A percentile compares a stretch with the other conserved stretches of the same genome.
Conservation (phyloP, 345 rosid genomes). For the Lagerstroemia speciosa region DNA sequence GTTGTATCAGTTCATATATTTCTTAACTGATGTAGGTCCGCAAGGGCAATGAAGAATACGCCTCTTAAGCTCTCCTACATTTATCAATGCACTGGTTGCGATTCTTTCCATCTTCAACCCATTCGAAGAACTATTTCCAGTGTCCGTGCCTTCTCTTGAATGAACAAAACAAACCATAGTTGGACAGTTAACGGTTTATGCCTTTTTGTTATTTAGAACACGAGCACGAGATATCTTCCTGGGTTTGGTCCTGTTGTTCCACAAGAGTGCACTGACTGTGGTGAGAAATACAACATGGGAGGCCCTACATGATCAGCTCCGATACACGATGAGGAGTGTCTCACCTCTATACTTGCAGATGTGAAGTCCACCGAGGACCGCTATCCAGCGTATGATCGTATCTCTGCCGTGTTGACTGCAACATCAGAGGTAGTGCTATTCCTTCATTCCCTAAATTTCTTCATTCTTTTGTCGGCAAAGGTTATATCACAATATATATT, state of each 20-base stretch:
- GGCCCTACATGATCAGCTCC: conserved; percentile 99
- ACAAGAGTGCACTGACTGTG: conserved; percentile 85
- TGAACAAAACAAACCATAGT: not conserved
- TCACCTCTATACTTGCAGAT: conserved; percentile 47
- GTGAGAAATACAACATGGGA: conserved; percentile 95
- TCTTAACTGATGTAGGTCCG: conserved; percentile 58
- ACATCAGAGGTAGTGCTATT: conserved; percentile 55
- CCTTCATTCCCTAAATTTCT: not conserved
- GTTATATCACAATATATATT: no score
- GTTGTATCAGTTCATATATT: not conserved
- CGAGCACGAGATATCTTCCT: conserved; percentile 76
- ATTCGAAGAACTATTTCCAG: conserved; percentile 77
- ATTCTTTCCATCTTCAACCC: conserved; percentile 94
- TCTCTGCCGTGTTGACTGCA: conserved; percentile 81
- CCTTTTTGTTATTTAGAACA: conserved; percentile 36
- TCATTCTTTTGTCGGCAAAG: not conserved
- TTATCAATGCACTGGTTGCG: conserved; percentile 93
- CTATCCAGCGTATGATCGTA: conserved; percentile 83
- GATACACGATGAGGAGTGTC: conserved; percentile 93
- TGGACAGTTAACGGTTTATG: not conserved
- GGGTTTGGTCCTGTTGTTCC: conserved; percentile 91
- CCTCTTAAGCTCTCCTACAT: conserved; percentile 97
- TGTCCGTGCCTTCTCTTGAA: conserved; percentile 28
- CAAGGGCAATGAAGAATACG: conserved; percentile 95
- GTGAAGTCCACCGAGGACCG: conserved; percentile 66